phyloP scores from a whole-genome alignment of 805 yeast species.

The Suhomyces sp. region DNA sequence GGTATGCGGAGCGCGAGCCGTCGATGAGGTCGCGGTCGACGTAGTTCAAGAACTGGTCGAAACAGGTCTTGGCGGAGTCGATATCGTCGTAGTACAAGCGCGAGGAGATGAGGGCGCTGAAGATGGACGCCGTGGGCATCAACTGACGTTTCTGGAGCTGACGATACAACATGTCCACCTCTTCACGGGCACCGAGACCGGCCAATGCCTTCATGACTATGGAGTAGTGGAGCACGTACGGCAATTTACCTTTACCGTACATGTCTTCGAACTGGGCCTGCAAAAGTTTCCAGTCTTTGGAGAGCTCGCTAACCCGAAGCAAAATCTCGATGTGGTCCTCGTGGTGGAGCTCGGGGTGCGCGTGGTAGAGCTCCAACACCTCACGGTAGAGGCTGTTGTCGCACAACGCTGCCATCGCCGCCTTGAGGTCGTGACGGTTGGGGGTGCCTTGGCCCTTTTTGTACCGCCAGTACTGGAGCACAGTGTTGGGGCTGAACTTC shows the following conservation, averaged over 20 bases:
- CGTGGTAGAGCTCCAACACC: slow-evolving; percentile 30
- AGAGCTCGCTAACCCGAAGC: slow-evolving; percentile 43
- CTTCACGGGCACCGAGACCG: slow-evolving; percentile 42
- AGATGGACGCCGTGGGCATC: slow-evolving; percentile 43
- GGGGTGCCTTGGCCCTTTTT: slow-evolving; percentile 12
- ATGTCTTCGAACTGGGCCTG: slow-evolving; percentile 56
- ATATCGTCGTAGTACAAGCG: slow-evolving; percentile 36
- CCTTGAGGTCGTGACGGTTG: slow-evolving; percentile 23
- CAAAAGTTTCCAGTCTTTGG: slow-evolving; percentile 52
- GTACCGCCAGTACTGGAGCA: slow-evolving; percentile 20
- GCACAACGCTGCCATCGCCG: slow-evolving; percentile 29
- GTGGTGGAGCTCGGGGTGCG: slow-evolving; percentile 39
- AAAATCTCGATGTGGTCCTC: slow-evolving; percentile 49
- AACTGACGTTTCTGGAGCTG: slow-evolving; percentile 46
- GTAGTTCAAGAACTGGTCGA: slow-evolving; percentile 20
- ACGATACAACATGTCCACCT: slow-evolving; percentile 49
- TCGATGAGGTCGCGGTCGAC: slow-evolving; percentile 15
- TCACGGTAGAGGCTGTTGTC: slow-evolving; percentile 18
- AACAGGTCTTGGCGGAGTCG: slow-evolving; percentile 31
- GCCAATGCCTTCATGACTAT: slow-evolving; percentile 63
- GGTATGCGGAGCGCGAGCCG: slow-evolving; percentile 16
- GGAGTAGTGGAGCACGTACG: slow-evolving; percentile 54
- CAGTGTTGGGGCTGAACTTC: slow-evolving; percentile 14
- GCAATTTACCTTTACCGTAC: slow-evolving; percentile 53
- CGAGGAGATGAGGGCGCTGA: slow-evolving; percentile 46